Percentiles rank a stretch among this genome's conserved stretches.
These are phyloP conservation scores for Aspergillus pseudoterreus DNA, from an alignment of 2,329 filamentous ascomycete genomes.

Conservation along the genomic window DNA sequence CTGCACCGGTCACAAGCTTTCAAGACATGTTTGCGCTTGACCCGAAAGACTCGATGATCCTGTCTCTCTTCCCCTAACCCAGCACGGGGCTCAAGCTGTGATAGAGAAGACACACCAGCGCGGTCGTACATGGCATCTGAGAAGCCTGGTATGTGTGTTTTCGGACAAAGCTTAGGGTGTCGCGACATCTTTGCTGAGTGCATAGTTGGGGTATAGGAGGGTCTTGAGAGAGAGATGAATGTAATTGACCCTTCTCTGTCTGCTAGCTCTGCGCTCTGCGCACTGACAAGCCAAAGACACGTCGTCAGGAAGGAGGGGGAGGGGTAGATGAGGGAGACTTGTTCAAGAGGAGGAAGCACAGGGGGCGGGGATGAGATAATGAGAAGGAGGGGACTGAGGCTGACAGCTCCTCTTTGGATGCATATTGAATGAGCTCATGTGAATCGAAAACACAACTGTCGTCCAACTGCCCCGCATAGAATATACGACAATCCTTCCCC, in stretches of 20 bases:
- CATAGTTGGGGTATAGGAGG: not conserved
- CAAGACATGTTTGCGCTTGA: constrained; percentile 43
- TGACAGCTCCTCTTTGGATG: constrained; percentile 12
- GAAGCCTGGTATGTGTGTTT: constrained; percentile 33
- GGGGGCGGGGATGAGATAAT: constrained; percentile 16
- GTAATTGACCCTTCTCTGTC: not conserved
- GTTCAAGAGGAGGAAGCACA: constrained; percentile 9
- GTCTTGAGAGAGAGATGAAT: not conserved
- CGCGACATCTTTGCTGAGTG: constrained; percentile 36
- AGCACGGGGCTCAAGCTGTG: constrained; percentile 27
- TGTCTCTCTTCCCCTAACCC: constrained; percentile 30
- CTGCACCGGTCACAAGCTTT: constrained; percentile 46
- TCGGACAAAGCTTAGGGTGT: constrained; percentile 38
- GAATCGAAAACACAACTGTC: constrained; percentile 15
- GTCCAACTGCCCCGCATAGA: constrained; percentile 24
- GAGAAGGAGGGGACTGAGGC: constrained; percentile 13
- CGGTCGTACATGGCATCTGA: constrained; percentile 34
- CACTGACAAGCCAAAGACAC: not conserved
- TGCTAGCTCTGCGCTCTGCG: not conserved
- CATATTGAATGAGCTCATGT: constrained; percentile 25
- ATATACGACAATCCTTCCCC: constrained; percentile 18
- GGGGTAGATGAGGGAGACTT: constrained; percentile 10
- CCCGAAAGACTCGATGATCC: constrained; percentile 39
- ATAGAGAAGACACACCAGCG: constrained; percentile 27
- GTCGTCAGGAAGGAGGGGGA: constrained; percentile 10